Conservation (phyloP, 306 rosid species). For the Citrullus mucosospermus region DNA sequence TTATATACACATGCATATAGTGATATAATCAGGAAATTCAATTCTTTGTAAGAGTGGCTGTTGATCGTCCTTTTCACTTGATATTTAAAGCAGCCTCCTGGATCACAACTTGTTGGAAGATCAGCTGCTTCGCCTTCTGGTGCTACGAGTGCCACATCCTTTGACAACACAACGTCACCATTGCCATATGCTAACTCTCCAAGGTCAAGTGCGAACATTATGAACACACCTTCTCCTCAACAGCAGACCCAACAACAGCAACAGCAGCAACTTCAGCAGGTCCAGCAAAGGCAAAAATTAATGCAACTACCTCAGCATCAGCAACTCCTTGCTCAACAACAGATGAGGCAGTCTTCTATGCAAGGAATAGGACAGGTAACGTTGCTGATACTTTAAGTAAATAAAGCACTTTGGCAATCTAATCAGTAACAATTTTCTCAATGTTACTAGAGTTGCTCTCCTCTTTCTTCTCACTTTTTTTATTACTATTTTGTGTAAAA, state of each 20-base stretch:
- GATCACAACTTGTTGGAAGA: constrained; percentile 84
- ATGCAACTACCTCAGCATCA: constrained; percentile 79
- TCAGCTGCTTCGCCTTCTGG: constrained; percentile 86
- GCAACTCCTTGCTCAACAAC: constrained; percentile 79
- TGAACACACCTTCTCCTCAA: constrained; percentile 94
- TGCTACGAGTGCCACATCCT: constrained; percentile 48
- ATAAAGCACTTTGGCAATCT: background rate
- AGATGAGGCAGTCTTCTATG: constrained; percentile 64
- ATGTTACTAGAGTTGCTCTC: background rate
- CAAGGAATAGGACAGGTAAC: constrained; percentile 82
- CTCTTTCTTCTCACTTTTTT: background rate
- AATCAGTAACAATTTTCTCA: background rate
- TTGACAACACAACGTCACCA: constrained; percentile 73
- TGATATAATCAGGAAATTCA: background rate
- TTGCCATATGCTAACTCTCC: constrained; percentile 93
- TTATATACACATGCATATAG: background rate
- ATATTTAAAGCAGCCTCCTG: constrained; percentile 43
- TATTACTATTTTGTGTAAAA: too few species aligned
- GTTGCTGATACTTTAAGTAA: background rate
- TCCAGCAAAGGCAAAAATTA: constrained; percentile 58
- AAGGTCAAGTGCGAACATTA: constrained; percentile 58
- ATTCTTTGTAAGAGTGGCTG: background rate
- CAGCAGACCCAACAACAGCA: constrained; percentile 55
- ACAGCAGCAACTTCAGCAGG: constrained; percentile 42
- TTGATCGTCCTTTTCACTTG: constrained; percentile 7